A percentile compares a stretch with the other conserved stretches of the same genome.
Evolutionary conservation across 768 basidiomycete genomes (phyloP).

Genomic region (Russula brevipes): DNA sequence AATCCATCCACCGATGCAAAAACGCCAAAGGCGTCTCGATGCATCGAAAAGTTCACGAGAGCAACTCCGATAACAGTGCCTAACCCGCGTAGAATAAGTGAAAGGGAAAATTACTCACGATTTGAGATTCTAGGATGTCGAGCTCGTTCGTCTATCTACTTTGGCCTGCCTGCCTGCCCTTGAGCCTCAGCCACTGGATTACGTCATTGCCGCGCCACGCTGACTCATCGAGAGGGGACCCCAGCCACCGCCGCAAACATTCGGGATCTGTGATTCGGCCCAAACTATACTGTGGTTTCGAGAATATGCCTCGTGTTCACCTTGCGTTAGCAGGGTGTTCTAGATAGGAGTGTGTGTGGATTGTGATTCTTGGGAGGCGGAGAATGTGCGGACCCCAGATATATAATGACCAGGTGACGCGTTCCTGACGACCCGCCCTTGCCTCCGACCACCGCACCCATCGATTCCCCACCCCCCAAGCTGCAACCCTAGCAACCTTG

Average conservation of each 20-base stretch:
- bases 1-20: constrained; percentile 16
- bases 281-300: not conserved
- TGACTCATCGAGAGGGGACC: not conserved
- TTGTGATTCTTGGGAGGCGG: not conserved
- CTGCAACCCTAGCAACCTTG: constrained; percentile 1
- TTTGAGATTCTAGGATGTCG: constrained; percentile 4
- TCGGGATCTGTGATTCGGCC: not conserved
- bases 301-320: not conserved
- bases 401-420: constrained; percentile 15
- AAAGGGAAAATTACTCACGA: constrained; percentile 10
- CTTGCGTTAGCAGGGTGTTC: not conserved
- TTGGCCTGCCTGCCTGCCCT: not conserved
- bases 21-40: not conserved
- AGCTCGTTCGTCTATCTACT: constrained; percentile 1
- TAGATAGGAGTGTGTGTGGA: not conserved
- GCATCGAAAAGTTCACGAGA: not conserved
- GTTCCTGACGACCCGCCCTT: constrained; percentile 10
- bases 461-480: not conserved
- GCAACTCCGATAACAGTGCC: not conserved
- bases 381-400: not conserved
- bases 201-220: not conserved
- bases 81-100: not conserved
- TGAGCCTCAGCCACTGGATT: not conserved
- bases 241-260: not conserved
- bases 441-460: constrained; percentile 25